phyloP scores from a whole-genome alignment of 495 filamentous ascomycete species.

The Oidiodendron maius region DNA sequence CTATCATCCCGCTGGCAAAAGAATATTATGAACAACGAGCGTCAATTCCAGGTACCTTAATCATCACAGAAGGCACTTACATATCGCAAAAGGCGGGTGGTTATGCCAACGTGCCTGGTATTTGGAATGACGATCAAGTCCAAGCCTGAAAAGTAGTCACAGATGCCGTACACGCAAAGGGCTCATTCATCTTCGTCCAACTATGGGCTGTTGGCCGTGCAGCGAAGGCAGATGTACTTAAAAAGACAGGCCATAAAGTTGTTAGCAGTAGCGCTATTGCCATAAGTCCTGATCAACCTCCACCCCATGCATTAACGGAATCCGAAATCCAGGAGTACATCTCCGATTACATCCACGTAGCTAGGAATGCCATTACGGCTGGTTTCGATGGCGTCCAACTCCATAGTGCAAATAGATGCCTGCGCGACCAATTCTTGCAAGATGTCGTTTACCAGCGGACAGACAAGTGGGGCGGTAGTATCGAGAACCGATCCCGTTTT shows the following conservation, averaged over 20 bases:
- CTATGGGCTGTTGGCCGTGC: slow-evolving; percentile 62
- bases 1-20: slow-evolving; percentile 34
- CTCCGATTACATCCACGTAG: slow-evolving; percentile 50
- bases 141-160: slow-evolving; percentile 56
- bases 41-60: slow-evolving; percentile 49
- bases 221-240: slow-evolving; percentile 34
- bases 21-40: slow-evolving; percentile 59
- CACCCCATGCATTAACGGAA: slow-evolving; percentile 33
- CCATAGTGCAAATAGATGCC: slow-evolving; percentile 67
- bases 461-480: slow-evolving; percentile 61
- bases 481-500: slow-evolving; percentile 64
- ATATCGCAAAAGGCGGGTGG: slow-evolving; percentile 48
- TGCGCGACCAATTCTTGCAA: slow-evolving; percentile 68
- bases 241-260: slow-evolving; percentile 28
- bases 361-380: slow-evolving; percentile 55
- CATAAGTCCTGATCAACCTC: slow-evolving; percentile 33
- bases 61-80: slow-evolving; percentile 62
- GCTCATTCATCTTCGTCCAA: slow-evolving; percentile 57
- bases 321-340: slow-evolving; percentile 51
- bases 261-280: slow-evolving; percentile 41
- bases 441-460: slow-evolving; percentile 54
- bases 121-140: slow-evolving; percentile 56
- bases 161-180: slow-evolving; percentile 60
- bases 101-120: slow-evolving; percentile 52
- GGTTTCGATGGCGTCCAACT: slow-evolving; percentile 76